A percentile compares a stretch with the other conserved stretches of the same genome.
Conservation (phyloP, 768 basidiomycete species). For the Plicaturopsis crispa region DNA sequence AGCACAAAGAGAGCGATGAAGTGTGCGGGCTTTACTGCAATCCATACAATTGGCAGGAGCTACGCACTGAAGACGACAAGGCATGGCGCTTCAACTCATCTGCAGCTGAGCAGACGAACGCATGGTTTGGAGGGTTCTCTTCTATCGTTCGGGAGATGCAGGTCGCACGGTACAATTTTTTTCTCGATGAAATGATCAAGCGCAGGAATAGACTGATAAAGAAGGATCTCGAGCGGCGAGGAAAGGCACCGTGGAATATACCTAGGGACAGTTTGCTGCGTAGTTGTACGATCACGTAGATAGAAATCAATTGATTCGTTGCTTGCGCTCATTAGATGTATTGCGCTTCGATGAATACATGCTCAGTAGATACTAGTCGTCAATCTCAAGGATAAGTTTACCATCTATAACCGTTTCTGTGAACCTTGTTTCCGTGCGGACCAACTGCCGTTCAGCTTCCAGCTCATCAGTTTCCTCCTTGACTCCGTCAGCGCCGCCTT, state of each 20-base stretch:
- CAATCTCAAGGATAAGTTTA: background rate
- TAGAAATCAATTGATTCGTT: background rate
- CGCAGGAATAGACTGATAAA: conserved; percentile 7
- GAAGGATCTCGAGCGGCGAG: conserved; percentile 1
- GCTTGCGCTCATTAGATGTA: background rate
- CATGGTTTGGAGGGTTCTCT: conserved; percentile 27
- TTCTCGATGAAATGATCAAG: conserved; percentile 23
- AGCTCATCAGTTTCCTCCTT: no score
- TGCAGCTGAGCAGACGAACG: conserved; percentile 24
- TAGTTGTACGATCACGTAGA: background rate
- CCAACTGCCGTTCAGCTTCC: no score
- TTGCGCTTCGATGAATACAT: background rate
- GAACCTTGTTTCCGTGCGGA: background rate
- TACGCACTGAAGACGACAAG: conserved; percentile 12
- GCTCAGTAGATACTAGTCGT: background rate
- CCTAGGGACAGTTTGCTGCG: conserved; percentile 1
- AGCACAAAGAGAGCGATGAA: conserved; percentile 20
- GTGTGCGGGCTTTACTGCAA: conserved; percentile 24
- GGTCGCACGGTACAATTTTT: conserved; percentile 16
- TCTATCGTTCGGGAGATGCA: conserved; percentile 20
- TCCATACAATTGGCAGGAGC: conserved; percentile 18
- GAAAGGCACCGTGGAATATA: conserved; percentile 4
- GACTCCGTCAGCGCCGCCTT: no score
- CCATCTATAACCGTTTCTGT: background rate
- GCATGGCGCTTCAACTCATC: conserved; percentile 35